phyloP scores from a whole-genome alignment of 1,139 yeast genomes.

The Schizosaccharomyces versatilis region DNA sequence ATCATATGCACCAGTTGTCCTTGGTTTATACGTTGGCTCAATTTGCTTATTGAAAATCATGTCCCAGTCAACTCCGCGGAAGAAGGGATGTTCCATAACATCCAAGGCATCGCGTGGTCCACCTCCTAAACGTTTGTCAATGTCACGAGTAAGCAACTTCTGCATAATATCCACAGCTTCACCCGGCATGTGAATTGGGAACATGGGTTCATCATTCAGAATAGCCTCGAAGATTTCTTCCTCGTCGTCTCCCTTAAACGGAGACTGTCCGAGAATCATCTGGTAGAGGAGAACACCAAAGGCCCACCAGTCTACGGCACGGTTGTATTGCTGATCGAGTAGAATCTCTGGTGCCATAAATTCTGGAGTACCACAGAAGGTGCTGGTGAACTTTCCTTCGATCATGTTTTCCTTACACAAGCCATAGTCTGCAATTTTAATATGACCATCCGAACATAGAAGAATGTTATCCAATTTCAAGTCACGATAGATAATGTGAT shows the following conservation, averaged over 20 bases:
- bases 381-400: conserved; percentile 70
- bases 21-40: conserved; percentile 49
- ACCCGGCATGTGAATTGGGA: conserved; percentile 93
- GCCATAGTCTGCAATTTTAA: conserved; percentile 91
- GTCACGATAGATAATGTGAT: conserved; percentile 90
- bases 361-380: conserved; percentile 98
- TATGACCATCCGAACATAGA: conserved; percentile 78
- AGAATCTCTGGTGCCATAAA: conserved; percentile 97
- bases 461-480: conserved; percentile 83
- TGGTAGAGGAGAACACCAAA: conserved; percentile 89
- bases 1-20: conserved; percentile 67
- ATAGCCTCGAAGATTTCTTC: conserved; percentile 97
- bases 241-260: conserved; percentile 94
- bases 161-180: conserved; percentile 67
- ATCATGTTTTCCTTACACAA: conserved; percentile 92
- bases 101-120: conserved; percentile 77
- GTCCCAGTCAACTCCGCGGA: conserved; percentile 72
- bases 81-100: conserved; percentile 86
- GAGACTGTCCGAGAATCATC: conserved; percentile 89
- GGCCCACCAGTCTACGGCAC: conserved; percentile 99
- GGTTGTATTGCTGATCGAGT: conserved; percentile 73
- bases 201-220: conserved; percentile 86
- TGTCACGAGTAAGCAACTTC: conserved; percentile 75
- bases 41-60: conserved; percentile 53
- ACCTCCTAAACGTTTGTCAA: conserved; percentile 59